These are phyloP conservation scores for Neurospora sp. DNA, from an alignment of 2,329 filamentous ascomycete genomes.

Conservation along the genomic window DNA sequence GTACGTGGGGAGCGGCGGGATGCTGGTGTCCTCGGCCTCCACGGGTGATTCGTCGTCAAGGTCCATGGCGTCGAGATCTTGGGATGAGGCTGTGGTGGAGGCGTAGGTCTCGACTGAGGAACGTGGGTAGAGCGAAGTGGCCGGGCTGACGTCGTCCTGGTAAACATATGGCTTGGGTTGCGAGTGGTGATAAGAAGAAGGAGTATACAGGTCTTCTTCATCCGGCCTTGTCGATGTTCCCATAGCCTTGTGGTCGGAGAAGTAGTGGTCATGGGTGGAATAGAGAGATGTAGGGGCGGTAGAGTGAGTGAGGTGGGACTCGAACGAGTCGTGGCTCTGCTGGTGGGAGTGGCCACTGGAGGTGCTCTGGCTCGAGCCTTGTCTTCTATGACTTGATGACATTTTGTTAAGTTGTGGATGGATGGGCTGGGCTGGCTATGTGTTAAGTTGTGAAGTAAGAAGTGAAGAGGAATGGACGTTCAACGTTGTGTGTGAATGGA, in stretches of 20 bases:
- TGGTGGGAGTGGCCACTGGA: slow-evolving; percentile 29
- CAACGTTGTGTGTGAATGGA: slow-evolving; percentile 7
- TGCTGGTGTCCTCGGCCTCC: slow-evolving; percentile 26
- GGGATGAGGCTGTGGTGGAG: slow-evolving; percentile 57
- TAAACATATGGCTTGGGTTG: slow-evolving; percentile 11
- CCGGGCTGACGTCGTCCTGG: slow-evolving; percentile 17
- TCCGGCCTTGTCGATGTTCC: slow-evolving; percentile 7
- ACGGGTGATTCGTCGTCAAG: slow-evolving; percentile 26
- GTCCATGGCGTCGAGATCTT: slow-evolving; percentile 36
- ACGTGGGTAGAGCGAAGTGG: slow-evolving; percentile 30
- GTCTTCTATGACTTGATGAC: slow-evolving; percentile 25
- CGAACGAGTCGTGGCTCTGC: slow-evolving; percentile 34
- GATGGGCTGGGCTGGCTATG: slow-evolving; percentile 12
- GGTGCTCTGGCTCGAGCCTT: slow-evolving; percentile 26
- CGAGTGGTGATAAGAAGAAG: slow-evolving; percentile 1
- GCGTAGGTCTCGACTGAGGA: slow-evolving; percentile 71
- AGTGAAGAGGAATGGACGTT: slow-evolving; percentile 2
- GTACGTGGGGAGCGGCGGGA: slow-evolving; percentile 48
- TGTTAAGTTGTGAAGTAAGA: slow-evolving; percentile 3
- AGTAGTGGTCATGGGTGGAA: slow-evolving; percentile 25
- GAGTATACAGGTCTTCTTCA: background rate
- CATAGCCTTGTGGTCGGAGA: slow-evolving; percentile 27
- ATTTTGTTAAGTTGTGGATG: slow-evolving; percentile 17
- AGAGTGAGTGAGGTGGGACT: slow-evolving; percentile 27
- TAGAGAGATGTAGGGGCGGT: slow-evolving; percentile 37